Base-by-base conservation (phyloP, 768 basidiomycete species). In the Favolaschia claudopus region DNA sequence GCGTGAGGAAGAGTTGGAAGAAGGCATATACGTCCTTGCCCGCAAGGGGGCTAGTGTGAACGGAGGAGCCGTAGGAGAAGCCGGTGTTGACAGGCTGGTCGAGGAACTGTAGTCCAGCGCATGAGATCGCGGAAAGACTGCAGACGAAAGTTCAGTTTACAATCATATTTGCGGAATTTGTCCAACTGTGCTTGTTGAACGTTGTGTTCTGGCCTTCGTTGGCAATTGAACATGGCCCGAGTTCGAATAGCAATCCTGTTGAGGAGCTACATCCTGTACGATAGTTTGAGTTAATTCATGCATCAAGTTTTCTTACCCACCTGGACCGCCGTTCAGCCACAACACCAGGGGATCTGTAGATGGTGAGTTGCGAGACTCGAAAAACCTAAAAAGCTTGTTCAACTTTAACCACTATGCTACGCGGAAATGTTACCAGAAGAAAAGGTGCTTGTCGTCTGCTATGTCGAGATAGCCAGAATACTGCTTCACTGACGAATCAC, bases 21-120 rank as follows among this genome's bases (percentile, higher is more conserved):
- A 93, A 93, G 1, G 88, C 88, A 70, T 91, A 89, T 13, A 99
- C 94, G 60, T 98, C 96, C 72, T 91, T 82, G 15, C 92, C 96
- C 4, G 93, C 94, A 22, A 87, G 87, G 4, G 92, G 93, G 46
- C 88, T 91, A 43, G 84, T 92, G 72, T 85, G 83, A 47, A 98
- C 89, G 1, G 80, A 82, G 4, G 87, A 83, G 69, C 45, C 47
- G 25, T 95, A 98, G 1, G 93, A 95, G 75, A 82, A 96, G 31
- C 96, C 96, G 38, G 96, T 95, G 54, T 89, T 86, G 65, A 95
- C 84, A 25, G 96, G 96, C 68, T 94, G 83, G 69, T 87, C 85
- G 55, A 91, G 83, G 80, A 90, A 89, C 28, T 45, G 44, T 13
- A 45, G 15, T 9, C 15, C n/a, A n/a, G n/a, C n/a, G n/a, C n/a